These are phyloP conservation scores for Plasmodium fragile DNA, from an alignment of 169 alveolate genomes.

Conservation along the genomic window DNA sequence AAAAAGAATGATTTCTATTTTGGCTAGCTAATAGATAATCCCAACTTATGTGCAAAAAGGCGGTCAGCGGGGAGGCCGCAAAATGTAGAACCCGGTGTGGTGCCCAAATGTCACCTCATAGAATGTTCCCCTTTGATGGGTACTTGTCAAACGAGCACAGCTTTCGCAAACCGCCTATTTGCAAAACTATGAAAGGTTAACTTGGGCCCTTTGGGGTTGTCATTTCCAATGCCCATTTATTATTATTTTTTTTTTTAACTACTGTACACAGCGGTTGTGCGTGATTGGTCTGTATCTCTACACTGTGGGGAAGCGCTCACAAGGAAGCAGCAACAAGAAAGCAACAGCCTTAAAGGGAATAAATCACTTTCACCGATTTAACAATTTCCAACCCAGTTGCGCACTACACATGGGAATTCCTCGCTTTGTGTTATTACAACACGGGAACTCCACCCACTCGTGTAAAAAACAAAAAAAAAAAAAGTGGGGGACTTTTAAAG, in stretches of 20 bases:
- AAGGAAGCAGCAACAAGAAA: not conserved
- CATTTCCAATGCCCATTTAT: not conserved
- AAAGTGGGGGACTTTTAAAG: too few species aligned
- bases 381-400: not conserved
- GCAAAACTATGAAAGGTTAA: not conserved
- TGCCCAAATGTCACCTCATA: not conserved
- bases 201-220: not conserved
- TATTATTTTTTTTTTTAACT: too few species aligned
- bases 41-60: not conserved
- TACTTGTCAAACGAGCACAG: not conserved
- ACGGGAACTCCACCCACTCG: not conserved
- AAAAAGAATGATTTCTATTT: not conserved
- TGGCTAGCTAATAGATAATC: not conserved
- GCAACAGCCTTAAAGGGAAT: too few species aligned
- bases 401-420: not conserved
- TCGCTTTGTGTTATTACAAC: not conserved
- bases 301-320: not conserved
- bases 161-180: not conserved
- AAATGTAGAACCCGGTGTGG: not conserved
- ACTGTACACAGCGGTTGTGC: not conserved
- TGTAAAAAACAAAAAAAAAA: not conserved
- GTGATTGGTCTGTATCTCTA: not conserved
- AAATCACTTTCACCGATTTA: not conserved
- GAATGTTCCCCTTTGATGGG: not conserved
- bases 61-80: not conserved